A percentile compares a stretch with the other conserved stretches of the same genome.
These are phyloP conservation scores for Holtermanniella nyarrowii DNA, from an alignment of 768 basidiomycete species.

Conservation along the genomic window DNA sequence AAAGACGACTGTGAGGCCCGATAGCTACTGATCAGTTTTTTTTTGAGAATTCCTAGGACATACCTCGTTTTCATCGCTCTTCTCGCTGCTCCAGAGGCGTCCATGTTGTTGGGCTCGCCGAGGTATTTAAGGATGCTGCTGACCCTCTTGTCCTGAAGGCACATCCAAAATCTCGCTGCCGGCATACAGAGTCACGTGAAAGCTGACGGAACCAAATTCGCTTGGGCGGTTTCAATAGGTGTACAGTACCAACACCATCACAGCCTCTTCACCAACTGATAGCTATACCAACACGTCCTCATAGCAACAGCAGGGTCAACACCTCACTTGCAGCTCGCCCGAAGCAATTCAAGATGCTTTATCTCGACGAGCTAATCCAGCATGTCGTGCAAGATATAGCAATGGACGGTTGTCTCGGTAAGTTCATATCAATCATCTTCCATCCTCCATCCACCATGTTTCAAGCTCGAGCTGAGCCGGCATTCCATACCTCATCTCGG, in stretches of 20 bases:
- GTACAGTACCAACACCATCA: neutral
- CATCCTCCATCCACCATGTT: no score
- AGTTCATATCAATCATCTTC: no score
- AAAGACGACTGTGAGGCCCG: constrained; percentile 38
- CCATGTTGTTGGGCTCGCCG: constrained; percentile 11
- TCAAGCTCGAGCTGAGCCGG: no score
- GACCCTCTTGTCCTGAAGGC: neutral
- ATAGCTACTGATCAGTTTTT: constrained; percentile 14
- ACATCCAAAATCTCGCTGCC: neutral
- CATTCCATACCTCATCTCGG: no score
- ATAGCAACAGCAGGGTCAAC: neutral
- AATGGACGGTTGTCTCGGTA: constrained; percentile 28
- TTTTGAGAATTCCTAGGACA: neutral
- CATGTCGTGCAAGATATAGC: constrained; percentile 13
- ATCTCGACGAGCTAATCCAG: neutral
- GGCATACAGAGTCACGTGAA: neutral
- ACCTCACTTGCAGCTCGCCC: neutral
- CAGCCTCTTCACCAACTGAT: no score
- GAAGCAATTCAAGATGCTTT: neutral
- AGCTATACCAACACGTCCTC: neutral
- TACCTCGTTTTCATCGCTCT: constrained; percentile 29
- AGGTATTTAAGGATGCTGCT: neutral
- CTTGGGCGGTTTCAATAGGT: neutral
- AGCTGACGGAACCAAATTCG: neutral
- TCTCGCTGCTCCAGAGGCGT: constrained; percentile 10